These are phyloP conservation scores for Penicillium carneum DNA, from an alignment of 2,329 filamentous ascomycete species.

Conservation along the genomic window DNA sequence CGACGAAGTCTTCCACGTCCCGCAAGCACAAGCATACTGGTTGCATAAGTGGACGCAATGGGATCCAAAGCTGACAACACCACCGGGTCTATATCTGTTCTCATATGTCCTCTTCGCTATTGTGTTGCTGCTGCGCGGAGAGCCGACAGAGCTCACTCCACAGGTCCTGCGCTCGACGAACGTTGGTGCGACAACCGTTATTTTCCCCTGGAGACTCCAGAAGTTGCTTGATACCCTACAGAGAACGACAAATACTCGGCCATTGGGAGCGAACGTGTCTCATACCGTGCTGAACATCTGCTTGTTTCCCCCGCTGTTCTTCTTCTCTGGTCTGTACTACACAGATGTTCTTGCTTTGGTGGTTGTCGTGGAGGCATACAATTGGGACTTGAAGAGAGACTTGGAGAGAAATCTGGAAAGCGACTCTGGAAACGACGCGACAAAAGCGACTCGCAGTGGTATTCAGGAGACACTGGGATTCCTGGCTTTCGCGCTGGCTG, in stretches of 20 bases:
- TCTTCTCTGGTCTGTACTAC: slow-evolving; percentile 95
- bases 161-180: slow-evolving; percentile 50
- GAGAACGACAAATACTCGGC: slow-evolving; percentile 40
- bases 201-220: slow-evolving; percentile 61
- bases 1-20: slow-evolving; percentile 70
- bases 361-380: slow-evolving; percentile 74
- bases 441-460: slow-evolving; percentile 21
- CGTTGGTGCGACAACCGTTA: slow-evolving; percentile 44
- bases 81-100: slow-evolving; percentile 76
- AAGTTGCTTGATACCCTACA: slow-evolving; percentile 59
- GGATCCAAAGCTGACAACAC: slow-evolving; percentile 98
- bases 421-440: slow-evolving; percentile 1
- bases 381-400: slow-evolving; percentile 54
- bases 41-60: slow-evolving; percentile 75
- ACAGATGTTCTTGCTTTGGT: slow-evolving; percentile 87
- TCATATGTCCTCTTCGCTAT: slow-evolving; percentile 56
- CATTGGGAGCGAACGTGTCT: slow-evolving; percentile 45
- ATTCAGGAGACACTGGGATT: slow-evolving; percentile 47
- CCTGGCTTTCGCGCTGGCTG: slow-evolving; percentile 66
- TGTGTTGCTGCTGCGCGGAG: slow-evolving; percentile 34
- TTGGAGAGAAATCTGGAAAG: slow-evolving; percentile 35
- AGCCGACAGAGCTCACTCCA: slow-evolving; percentile 45
- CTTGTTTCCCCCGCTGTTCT: slow-evolving; percentile 89
- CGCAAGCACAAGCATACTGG: slow-evolving; percentile 89
- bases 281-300: slow-evolving; percentile 74